Base-by-base conservation (phyloP, 495 filamentous ascomycete genomes). In the Neurospora cerealis region DNA sequence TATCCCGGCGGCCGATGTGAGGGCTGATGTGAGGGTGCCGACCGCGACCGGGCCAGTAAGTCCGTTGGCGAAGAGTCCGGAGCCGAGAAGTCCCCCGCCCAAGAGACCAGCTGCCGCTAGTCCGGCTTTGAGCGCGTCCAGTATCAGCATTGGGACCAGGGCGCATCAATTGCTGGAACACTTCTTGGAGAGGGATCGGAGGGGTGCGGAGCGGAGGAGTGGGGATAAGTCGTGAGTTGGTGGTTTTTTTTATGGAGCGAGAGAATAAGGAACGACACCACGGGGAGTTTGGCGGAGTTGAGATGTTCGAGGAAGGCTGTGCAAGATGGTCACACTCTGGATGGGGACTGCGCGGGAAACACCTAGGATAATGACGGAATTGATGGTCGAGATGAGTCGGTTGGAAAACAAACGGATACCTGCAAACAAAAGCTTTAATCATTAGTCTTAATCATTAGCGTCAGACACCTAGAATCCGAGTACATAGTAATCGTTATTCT, bases 131-230 rank as follows among this genome's bases (percentile, higher is more conserved):
- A 66, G 54, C 7, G 28, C 54, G 15, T 66, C 54, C 1, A 34
- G 54, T 28, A 34, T 66, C 24, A 66, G 54, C 28, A 66, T 66
- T 34, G 54, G 54, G 1, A 66, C 73, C 3, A 73, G 77, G 21
- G 75, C 75, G 24, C 72, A 77, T 36, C 73, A 77, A 70, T 42
- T 78, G 72, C 28, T 78, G 11, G 77, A 77, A 38, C 73, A 75
- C 37, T 78, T 78, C 34, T 41, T 78, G 19, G 75, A 74, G 70
- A 46, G 73, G 24, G 72, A 75, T 62, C 73, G 69, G 39, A 78
- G 70, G 73, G n/a, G 42, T 10, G 5, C 36, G 69, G 19, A 73
- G 69, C 15, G 40, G 34, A 13, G 39, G 10, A 71, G 19, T 70
- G 44, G 40, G 62, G 66, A 38, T 73, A 36, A 73, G n/a, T n/a